Percentiles rank a stretch among this genome's conserved stretches.
Evolutionary conservation across 176 grass and related monocot species (phyloP).

Genomic region (Neostapfia colusana): DNA sequence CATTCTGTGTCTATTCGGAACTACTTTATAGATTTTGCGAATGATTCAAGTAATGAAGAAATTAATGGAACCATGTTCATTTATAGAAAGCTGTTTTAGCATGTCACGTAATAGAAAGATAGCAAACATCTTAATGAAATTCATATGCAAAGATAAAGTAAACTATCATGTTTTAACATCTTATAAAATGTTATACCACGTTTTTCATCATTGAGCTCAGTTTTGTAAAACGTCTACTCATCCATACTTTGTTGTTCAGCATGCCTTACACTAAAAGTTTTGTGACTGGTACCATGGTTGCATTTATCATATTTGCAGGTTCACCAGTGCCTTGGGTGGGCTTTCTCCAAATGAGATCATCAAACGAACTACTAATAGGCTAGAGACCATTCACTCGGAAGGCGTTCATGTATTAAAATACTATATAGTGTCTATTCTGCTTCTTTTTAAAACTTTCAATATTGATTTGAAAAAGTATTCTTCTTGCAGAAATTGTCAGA

Average conservation of each 20-base stretch:
- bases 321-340: conserved; percentile 67
- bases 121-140: conserved; percentile 7
- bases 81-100: background rate
- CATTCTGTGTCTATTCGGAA: conserved; percentile 15
- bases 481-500: conserved; percentile 83
- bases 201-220: background rate
- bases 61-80: conserved; percentile 25
- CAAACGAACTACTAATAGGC: conserved; percentile 79
- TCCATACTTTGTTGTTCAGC: background rate
- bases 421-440: background rate
- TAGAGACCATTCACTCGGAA: conserved; percentile 92
- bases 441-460: conserved; percentile 32
- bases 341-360: conserved; percentile 88
- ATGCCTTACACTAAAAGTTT: conserved; percentile 17
- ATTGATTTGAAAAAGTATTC: conserved; percentile 23
- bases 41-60: conserved; percentile 21
- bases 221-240: conserved; percentile 1
- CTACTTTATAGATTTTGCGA: conserved; percentile 10
- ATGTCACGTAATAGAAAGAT: background rate
- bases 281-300: background rate
- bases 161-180: too few relatives aligned
- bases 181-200: too few relatives aligned
- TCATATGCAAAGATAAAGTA: conserved; percentile 5
- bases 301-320: conserved; percentile 50
- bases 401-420: conserved; percentile 83